Evolutionary conservation across 352 stramenopile genomes (phyloP).

Genomic region (Phytophthora citrophthora): DNA sequence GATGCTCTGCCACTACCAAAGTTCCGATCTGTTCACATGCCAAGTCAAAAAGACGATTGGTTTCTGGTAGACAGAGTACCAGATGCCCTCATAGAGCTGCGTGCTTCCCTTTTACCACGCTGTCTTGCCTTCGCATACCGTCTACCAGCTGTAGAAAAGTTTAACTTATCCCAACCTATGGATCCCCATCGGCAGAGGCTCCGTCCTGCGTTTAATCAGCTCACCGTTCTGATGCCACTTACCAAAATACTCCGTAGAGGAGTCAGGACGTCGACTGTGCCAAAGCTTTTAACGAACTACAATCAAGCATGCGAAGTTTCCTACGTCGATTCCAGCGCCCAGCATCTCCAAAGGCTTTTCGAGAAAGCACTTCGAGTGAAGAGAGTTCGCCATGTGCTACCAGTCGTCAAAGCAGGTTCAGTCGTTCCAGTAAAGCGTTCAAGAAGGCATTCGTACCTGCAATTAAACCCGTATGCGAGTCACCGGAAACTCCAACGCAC

Average conservation of each 20-base stretch:
- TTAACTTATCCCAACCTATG: conserved; percentile 15
- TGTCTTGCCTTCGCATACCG: conserved; percentile 13
- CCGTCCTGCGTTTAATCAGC: conserved; percentile 4
- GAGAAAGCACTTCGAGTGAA: conserved; percentile 1
- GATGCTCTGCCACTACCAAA: no score
- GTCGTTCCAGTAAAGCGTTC: conserved; percentile 12
- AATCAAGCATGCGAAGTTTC: conserved; percentile 20
- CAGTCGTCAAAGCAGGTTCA: conserved; percentile 13
- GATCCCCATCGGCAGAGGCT: conserved; percentile 10
- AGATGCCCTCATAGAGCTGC: conserved; percentile 17
- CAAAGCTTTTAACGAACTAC: background rate
- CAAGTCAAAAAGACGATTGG: no score
- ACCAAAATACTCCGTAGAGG: conserved; percentile 26
- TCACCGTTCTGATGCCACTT: conserved; percentile 17
- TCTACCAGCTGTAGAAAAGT: conserved; percentile 6
- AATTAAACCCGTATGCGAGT: conserved; percentile 4
- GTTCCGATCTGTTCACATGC: no score
- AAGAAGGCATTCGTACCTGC: conserved; percentile 11
- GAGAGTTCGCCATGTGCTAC: conserved; percentile 7
- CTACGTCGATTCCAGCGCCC: conserved; percentile 27
- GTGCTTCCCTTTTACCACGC: conserved; percentile 1
- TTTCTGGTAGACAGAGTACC: background rate
- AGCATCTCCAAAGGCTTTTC: conserved; percentile 5
- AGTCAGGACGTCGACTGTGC: conserved; percentile 5
- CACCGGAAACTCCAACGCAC: background rate